Conservation (phyloP, 2,329 filamentous ascomycete genomes). For the Penicillium sp. region DNA sequence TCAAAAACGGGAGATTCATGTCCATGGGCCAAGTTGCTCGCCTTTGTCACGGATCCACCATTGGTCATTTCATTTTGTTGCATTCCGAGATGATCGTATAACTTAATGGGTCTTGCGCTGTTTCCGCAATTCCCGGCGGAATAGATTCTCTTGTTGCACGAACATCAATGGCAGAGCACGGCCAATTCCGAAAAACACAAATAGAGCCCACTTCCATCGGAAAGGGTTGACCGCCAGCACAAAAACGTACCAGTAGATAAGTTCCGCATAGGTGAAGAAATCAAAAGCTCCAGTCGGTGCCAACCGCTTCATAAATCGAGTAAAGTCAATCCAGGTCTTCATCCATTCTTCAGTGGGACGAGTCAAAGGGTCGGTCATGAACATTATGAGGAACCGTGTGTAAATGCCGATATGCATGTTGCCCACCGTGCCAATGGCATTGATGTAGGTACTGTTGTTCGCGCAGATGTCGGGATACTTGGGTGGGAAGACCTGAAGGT, state of each 20-base stretch:
- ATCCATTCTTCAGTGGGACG: conserved; percentile 71
- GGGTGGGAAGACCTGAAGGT: conserved; percentile 80
- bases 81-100: no score
- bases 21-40: no score
- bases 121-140: conserved; percentile 29
- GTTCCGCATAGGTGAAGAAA: conserved; percentile 83
- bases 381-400: conserved; percentile 81
- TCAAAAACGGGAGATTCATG: no score
- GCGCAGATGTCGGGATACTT: conserved; percentile 69
- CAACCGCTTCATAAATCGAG: conserved; percentile 64
- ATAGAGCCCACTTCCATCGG: conserved; percentile 83
- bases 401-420: conserved; percentile 92
- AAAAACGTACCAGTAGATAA: conserved; percentile 83
- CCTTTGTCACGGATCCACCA: no score
- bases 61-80: no score
- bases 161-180: conserved; percentile 63
- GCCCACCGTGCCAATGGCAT: conserved; percentile 76
- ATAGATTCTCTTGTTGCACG: conserved; percentile 61
- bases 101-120: conserved; percentile 21
- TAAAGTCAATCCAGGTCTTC: conserved; percentile 85
- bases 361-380: conserved; percentile 73
- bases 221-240: conserved; percentile 78
- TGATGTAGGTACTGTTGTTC: conserved; percentile 80
- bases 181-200: conserved; percentile 76
- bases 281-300: conserved; percentile 76